These are phyloP conservation scores for Phallus indusiatus DNA, from an alignment of 768 basidiomycete genomes.

Conservation along the genomic window DNA sequence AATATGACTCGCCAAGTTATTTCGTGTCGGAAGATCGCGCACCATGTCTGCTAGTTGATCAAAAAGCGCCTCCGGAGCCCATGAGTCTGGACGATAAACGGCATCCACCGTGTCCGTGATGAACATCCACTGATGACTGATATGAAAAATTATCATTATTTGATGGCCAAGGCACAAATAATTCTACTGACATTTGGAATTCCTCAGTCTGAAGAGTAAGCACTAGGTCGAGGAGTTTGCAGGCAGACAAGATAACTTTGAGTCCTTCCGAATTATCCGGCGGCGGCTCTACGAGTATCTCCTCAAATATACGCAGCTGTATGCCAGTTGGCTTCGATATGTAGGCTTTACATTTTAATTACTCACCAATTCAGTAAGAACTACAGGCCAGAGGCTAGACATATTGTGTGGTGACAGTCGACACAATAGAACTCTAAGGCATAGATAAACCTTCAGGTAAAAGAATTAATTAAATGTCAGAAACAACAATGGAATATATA, in stretches of 20 bases:
- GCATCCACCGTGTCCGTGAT: conserved; percentile 97
- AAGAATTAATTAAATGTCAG: not conserved
- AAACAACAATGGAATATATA: conserved; percentile 20
- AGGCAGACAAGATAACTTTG: conserved; percentile 73
- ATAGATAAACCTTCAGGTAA: conserved; percentile 52
- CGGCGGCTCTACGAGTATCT: conserved; percentile 59
- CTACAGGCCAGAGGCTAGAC: conserved; percentile 93
- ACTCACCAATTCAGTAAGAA: conserved; percentile 82
- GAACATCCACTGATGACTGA: conserved; percentile 92
- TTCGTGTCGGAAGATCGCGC: conserved; percentile 44
- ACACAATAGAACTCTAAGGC: conserved; percentile 83
- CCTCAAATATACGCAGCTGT: conserved; percentile 87
- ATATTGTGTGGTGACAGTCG: conserved; percentile 85
- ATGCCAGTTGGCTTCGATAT: not conserved
- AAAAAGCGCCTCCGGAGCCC: conserved; percentile 79
- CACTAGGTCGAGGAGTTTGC: conserved; percentile 91
- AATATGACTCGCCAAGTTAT: not conserved
- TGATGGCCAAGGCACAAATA: conserved; percentile 7
- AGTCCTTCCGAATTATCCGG: conserved; percentile 81
- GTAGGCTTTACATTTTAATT: not conserved
- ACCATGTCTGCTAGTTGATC: conserved; percentile 84
- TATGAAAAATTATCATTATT: not conserved
- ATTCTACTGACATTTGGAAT: conserved; percentile 74
- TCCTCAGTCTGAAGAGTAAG: conserved; percentile 91
- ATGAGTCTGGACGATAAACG: conserved; percentile 75